These are phyloP conservation scores for Thermothielavioides terrestris DNA, from an alignment of 495 filamentous ascomycete genomes.

Conservation along the genomic window DNA sequence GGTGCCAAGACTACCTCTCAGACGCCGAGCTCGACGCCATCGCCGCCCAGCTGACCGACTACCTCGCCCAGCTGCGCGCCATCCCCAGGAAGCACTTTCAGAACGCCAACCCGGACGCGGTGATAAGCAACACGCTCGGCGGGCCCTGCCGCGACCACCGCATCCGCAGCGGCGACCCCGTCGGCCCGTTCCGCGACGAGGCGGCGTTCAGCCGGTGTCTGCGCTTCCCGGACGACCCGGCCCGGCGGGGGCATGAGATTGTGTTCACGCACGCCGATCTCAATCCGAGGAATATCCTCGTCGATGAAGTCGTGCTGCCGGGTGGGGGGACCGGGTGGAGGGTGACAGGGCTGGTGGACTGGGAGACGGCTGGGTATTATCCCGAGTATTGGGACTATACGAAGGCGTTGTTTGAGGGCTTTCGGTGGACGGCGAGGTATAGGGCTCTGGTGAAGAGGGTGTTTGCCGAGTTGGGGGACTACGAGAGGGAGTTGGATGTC, in stretches of 20 bases:
- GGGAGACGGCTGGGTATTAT: conserved; percentile 47
- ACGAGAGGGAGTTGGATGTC: conserved; percentile 22
- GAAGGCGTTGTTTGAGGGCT: conserved; percentile 23
- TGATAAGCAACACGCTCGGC: conserved; percentile 26
- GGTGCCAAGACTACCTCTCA: conserved; percentile 18
- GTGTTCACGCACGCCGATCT: conserved; percentile 43
- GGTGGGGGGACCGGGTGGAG: conserved; percentile 21
- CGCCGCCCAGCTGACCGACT: conserved; percentile 19
- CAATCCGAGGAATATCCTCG: conserved; percentile 37
- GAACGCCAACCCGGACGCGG: conserved; percentile 3
- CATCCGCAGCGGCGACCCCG: conserved; percentile 15
- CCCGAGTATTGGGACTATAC: conserved; percentile 46
- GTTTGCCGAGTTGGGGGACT: conserved; percentile 22
- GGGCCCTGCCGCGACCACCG: conserved; percentile 17
- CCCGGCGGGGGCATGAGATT: conserved; percentile 25
- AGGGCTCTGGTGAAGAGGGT: conserved; percentile 16
- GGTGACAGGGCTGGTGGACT: conserved; percentile 29
- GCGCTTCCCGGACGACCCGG: conserved; percentile 21
- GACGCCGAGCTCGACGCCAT: conserved; percentile 17
- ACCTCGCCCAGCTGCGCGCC: conserved; percentile 19
- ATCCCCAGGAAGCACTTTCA: conserved; percentile 19
- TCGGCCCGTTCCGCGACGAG: conserved; percentile 28
- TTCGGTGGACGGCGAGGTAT: conserved; percentile 18
- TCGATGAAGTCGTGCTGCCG: conserved; percentile 16
- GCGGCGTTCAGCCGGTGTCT: conserved; percentile 25